Evolutionary conservation across 2,329 filamentous ascomycete genomes (phyloP).

Genomic region (Arthroderma sp.): DNA sequence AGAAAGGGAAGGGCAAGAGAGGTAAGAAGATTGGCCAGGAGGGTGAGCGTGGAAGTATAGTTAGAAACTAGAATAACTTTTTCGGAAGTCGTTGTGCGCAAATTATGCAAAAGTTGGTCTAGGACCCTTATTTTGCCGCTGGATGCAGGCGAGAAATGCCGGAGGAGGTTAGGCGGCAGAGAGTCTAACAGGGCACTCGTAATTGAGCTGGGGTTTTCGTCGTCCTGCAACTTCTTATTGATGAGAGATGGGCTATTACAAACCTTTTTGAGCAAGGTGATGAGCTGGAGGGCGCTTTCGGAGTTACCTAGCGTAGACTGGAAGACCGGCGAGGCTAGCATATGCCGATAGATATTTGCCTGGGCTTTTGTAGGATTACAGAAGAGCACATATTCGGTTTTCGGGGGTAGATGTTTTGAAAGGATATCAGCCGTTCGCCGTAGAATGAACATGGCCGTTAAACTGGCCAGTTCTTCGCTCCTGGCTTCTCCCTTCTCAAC

Average conservation of each 20-base stretch:
- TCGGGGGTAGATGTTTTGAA: conserved; percentile 51
- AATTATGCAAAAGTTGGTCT: conserved; percentile 49
- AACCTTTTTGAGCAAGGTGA: conserved; percentile 60
- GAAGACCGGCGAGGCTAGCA: conserved; percentile 53
- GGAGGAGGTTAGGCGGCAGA: conserved; percentile 43
- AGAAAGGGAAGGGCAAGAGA: conserved; percentile 49
- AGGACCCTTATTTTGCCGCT: conserved; percentile 56
- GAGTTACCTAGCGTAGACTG: conserved; percentile 47
- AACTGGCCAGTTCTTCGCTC: conserved; percentile 46
- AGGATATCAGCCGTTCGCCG: conserved; percentile 54
- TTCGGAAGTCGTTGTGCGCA: conserved; percentile 49
- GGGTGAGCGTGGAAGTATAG: conserved; percentile 58
- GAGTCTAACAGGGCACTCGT: conserved; percentile 37
- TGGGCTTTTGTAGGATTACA: conserved; percentile 50
- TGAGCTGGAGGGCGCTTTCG: conserved; percentile 53
- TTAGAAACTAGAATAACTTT: conserved; percentile 67
- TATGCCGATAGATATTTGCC: conserved; percentile 47
- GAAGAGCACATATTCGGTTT: conserved; percentile 55
- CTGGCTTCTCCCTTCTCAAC: conserved; percentile 51
- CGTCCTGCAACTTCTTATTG: conserved; percentile 36
- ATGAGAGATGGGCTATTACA: conserved; percentile 59
- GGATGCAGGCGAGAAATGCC: conserved; percentile 40
- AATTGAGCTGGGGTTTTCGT: conserved; percentile 36
- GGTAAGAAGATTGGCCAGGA: conserved; percentile 49
- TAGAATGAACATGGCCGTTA: conserved; percentile 53